Evolutionary conservation across 2,329 filamentous ascomycete genomes (phyloP).

Genomic region (Sphaerulina populicola): DNA sequence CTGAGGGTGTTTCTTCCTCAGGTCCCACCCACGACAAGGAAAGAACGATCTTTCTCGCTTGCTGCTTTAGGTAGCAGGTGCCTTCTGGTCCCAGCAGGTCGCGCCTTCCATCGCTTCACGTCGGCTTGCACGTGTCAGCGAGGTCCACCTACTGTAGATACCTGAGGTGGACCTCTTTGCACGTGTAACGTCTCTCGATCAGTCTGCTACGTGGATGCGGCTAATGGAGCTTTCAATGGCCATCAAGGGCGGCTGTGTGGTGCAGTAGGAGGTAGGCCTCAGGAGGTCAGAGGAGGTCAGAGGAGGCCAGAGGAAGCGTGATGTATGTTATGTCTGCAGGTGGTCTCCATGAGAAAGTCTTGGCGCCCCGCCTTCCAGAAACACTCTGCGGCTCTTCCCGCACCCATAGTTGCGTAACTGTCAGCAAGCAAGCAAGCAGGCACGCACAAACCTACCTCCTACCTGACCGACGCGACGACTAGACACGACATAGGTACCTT

Average conservation of each 20-base stretch:
- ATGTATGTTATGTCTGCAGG: too few species aligned
- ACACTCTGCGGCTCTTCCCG: not conserved
- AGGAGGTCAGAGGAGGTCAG: not conserved
- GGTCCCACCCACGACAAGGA: not conserved
- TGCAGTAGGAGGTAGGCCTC: not conserved
- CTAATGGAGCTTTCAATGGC: not conserved
- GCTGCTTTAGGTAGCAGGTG: too few species aligned
- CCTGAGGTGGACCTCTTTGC: too few species aligned
- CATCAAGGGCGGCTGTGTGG: not conserved
- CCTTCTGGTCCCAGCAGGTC: not conserved
- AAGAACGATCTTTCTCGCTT: not conserved
- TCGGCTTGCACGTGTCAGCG: not conserved
- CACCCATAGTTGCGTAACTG: slow-evolving; percentile 9
- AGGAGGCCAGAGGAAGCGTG: too few species aligned
- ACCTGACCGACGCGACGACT: not conserved
- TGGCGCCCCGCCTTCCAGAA: slow-evolving; percentile 15
- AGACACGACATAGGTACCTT: not conserved
- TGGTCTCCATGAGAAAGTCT: slow-evolving; percentile 3
- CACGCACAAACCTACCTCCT: not conserved
- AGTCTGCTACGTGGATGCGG: not conserved
- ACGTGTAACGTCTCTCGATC: not conserved
- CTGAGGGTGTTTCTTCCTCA: not conserved
- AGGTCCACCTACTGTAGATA: not conserved
- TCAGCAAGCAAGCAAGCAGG: not conserved
- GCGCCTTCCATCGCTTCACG: not conserved